Base-by-base conservation (phyloP, 805 yeast species). In the Metschnikowia similis region DNA sequence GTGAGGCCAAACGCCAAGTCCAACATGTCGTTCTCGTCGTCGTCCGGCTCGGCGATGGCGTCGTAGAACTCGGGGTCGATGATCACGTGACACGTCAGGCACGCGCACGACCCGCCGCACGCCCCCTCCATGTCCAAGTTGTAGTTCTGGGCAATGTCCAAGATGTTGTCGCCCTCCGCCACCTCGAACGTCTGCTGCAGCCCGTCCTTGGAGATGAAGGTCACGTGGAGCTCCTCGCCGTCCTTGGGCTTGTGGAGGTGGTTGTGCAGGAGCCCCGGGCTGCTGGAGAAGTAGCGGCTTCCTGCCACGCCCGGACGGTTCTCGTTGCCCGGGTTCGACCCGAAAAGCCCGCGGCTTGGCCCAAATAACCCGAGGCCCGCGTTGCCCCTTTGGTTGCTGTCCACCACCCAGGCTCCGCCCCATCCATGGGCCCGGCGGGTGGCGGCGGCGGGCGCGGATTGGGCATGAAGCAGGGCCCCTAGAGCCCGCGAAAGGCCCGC, bases 101-200 rank as follows among this genome's bases (percentile, higher is more conserved):
- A 94, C 1, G 99, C 99, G 75, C 99, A 94, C 4, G 97, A 89
- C 3, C 98, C 99, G 21, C 99, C 99, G 70, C 99, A 94, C 0
- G 99, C 99, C 41, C 84, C 96, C 66, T 94, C 99, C 94, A 94
- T 91, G 57, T 94, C 99, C 50, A 94, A 69, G 60, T 91, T 86
- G 64, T 91, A 71, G 3, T 94, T 95, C 70, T 94, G 98, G 6
- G 98, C 99, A 49, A 94, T 89, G 65, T 94, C 99, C 65, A 94
- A 72, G 28, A 94, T 64, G 35, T 90, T 83, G 64, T 94, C 99
- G 11, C 98, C 98, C 58, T 86, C 96, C 2, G 92, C 85, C 1
- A 86, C 98, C 62, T 90, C 97, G 59, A 80, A 81, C 1, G 87
- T 81, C 56, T 82, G 74, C 64, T 90, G 97, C 39, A 79, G 75